Base-by-base conservation (phyloP, 2,329 filamentous ascomycete species). In the Colletotrichum acutatum region DNA sequence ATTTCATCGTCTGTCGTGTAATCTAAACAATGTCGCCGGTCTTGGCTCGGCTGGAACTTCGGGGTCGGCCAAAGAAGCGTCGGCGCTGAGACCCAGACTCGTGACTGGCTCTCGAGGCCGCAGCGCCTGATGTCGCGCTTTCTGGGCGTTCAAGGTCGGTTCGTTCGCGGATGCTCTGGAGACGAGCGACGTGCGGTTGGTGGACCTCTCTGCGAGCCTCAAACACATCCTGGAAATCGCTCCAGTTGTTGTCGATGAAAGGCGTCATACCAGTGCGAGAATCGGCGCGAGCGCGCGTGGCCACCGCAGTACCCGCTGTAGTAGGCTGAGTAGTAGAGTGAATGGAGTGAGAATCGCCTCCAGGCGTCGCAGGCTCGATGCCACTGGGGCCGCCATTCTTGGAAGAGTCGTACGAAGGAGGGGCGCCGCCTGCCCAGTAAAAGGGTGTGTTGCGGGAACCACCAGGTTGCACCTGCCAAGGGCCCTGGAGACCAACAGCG, bases 401-500 rank as follows among this genome's bases (percentile, higher is more conserved):
- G 2, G 81, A 77, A 66, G 78, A 82, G 49, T 78, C 78, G 66
- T 83, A 81, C 1, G 79, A 77, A 8, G 81, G 82, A 14, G 83
- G 81, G 28, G 80, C 78, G 59, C 78, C 72, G 63, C 78, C 82
- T 64, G 82, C 74, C 78, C 85, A 87, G 78, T 84, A 94, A 78
- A 94, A 86, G 3, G 93, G 93, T 77, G 90, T 89, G 58, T 92
- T 91, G 75, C 90, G 86, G 79, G 90, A 92, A 79, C 91, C 91
- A 76, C 93, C 93, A 68, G 93, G 92, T 80, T 91, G 84, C 71
- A 82, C 77, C 68, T 84, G 83, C 78, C 81, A 82, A 5, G 95
- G 95, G 67, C 94, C 94, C 86, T 97, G 93, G 80, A 97, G 97
- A 71, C 94, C 94, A 64, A 96, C 87, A 68, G 94, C 91, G 74